Percentiles rank a stretch among this genome's conserved stretches.
These are phyloP conservation scores for Rhynchosporium graminicola DNA, from an alignment of 2,329 filamentous ascomycete species.

Conservation along the genomic window DNA sequence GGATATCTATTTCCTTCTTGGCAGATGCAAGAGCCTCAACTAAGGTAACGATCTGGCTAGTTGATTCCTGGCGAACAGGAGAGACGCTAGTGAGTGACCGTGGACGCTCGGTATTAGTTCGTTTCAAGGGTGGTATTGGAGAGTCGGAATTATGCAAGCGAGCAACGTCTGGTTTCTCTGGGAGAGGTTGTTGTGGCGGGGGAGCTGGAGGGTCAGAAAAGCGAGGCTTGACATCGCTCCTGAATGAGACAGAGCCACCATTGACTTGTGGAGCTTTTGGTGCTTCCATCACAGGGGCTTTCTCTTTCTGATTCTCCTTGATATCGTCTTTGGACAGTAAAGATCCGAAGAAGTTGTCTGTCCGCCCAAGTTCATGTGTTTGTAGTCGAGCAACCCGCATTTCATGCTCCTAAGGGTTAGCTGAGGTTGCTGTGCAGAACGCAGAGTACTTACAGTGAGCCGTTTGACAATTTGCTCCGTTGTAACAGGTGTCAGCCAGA, in stretches of 20 bases:
- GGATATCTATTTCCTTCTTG: constrained; percentile 84
- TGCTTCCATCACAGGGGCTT: constrained; percentile 48
- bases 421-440: constrained; percentile 23
- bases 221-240: constrained; percentile 75
- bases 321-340: constrained; percentile 72
- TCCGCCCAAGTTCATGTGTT: constrained; percentile 79
- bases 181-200: constrained; percentile 87
- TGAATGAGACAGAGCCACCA: constrained; percentile 49
- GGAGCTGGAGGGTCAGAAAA: constrained; percentile 94
- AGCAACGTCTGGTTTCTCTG: constrained; percentile 82
- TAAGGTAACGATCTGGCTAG: constrained; percentile 77
- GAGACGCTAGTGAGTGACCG: constrained; percentile 54
- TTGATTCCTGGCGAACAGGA: constrained; percentile 52
- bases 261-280: constrained; percentile 51
- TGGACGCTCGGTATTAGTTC: constrained; percentile 73
- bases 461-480: constrained; percentile 94
- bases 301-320: constrained; percentile 55
- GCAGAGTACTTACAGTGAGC: constrained; percentile 36
- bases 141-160: constrained; percentile 49
- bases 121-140: constrained; percentile 65
- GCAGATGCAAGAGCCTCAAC: constrained; percentile 82
- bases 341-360: constrained; percentile 76
- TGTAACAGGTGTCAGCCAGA: constrained; percentile 85
- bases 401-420: constrained; percentile 63
- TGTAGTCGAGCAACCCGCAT: constrained; percentile 89